Evolutionary conservation across 441 rosid genomes (phyloP), one percentile per base, ranked within the genome.

Genomic region (Sinapis alba): DNA sequence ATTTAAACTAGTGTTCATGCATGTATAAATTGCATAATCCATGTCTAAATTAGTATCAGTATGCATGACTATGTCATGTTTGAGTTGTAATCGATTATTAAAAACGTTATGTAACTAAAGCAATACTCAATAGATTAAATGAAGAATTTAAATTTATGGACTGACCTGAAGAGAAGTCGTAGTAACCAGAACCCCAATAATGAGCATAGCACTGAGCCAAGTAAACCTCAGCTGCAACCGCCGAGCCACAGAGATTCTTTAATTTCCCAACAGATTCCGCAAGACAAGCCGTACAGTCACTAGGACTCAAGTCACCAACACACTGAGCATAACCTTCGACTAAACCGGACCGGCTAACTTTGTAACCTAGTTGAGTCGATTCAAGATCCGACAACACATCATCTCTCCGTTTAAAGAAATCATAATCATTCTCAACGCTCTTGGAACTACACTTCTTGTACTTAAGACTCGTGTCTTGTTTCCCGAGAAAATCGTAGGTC

Each of bases 161-260:
- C 79, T 3, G 27, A 75, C 80, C 79, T 51, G 72, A 62, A n/a
- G 72, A 63, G 58, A 11, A 1, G 76, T 89, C 89, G 41, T 88
- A 90, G 81, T 89, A 88, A 70, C 97, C 99, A 13, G 96, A 88
- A 2, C 92, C 94, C 98, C 92, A 90, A 75, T 88, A 90, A 13
- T 84, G 82, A 34, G 86, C 88, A 63, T 86, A 88, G 54, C 95
- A 90, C 78, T 90, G 92, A 66, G 77, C 87, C 70, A 86, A 81
- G 83, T 81, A 90, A 41, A 88, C 86, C 43, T 86, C 90, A n/a
- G 85, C 92, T 0, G 95, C 89, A 1, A 85, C 88, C 13, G 95
- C 88, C 0, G 90, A 83, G 34, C 90, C 94, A 36, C 94, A 89
- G 27, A 83, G 73, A 59, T 67, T 85, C 84, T 85, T 89, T 65